A percentile compares a stretch with the other conserved stretches of the same genome.
Evolutionary conservation across 495 filamentous ascomycete genomes (phyloP).

Genomic region (Friedmanniomyces simplex): DNA sequence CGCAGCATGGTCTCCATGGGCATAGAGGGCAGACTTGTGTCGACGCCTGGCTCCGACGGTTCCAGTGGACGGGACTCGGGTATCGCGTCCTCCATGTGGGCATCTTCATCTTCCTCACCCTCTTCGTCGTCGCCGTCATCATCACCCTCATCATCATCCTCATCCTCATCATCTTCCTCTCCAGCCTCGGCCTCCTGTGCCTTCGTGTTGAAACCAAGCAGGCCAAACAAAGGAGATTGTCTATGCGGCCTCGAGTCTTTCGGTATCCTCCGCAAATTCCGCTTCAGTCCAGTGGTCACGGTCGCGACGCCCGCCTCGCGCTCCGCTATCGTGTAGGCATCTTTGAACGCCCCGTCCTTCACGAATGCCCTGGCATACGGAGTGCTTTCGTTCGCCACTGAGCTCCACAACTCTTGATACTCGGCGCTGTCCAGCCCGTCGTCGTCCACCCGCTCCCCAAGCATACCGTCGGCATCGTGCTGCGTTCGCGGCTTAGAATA

Average conservation of each 20-base stretch:
- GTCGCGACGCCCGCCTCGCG: slow-evolving; percentile 53
- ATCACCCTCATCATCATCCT: slow-evolving; percentile 5
- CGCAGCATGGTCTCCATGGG: slow-evolving; percentile 6
- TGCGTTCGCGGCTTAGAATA: slow-evolving; percentile 32
- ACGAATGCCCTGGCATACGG: slow-evolving; percentile 26
- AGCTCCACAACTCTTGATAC: slow-evolving; percentile 23
- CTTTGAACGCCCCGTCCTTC: slow-evolving; percentile 30
- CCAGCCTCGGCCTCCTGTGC: neutral
- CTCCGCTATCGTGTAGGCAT: slow-evolving; percentile 61
- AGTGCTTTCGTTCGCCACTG: slow-evolving; percentile 32
- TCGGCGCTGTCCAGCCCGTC: slow-evolving; percentile 7
- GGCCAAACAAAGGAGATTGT: neutral
- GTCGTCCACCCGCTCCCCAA: neutral
- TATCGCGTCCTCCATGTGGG: neutral
- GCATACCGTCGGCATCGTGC: neutral
- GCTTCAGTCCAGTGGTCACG: slow-evolving; percentile 56
- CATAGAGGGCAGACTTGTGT: slow-evolving; percentile 6
- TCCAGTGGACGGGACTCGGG: neutral
- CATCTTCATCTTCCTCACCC: slow-evolving; percentile 12
- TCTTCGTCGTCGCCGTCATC: slow-evolving; percentile 10
- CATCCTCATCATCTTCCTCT: neutral
- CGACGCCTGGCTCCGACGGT: slow-evolving; percentile 1
- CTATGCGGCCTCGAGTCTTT: slow-evolving; percentile 1
- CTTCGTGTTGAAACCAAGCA: slow-evolving; percentile 8
- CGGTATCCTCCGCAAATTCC: slow-evolving; percentile 10